Conservation (phyloP, 805 yeast species). For the Candida krabiensis region DNA sequence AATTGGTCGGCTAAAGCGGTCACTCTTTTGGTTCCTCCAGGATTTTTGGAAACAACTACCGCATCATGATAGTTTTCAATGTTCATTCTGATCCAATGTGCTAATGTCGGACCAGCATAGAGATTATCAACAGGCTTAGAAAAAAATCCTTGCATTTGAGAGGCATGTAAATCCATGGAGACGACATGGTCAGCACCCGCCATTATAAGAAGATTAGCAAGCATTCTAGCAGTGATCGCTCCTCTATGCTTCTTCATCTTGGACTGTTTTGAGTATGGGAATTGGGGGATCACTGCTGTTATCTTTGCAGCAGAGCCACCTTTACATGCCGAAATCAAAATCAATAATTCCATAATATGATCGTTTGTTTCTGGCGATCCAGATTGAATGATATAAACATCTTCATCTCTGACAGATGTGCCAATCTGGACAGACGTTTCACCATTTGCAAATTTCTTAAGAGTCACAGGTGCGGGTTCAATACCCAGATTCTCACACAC, state of each 20-base stretch:
- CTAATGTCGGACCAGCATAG: slow-evolving; percentile 94
- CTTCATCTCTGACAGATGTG: slow-evolving; percentile 94
- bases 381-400: slow-evolving; percentile 88
- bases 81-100: slow-evolving; percentile 92
- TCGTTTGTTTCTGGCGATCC: slow-evolving; percentile 89
- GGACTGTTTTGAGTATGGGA: slow-evolving; percentile 95
- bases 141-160: slow-evolving; percentile 99
- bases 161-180: slow-evolving; percentile 94
- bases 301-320: slow-evolving; percentile 98
- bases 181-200: slow-evolving; percentile 99
- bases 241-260: slow-evolving; percentile 99
- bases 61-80: slow-evolving; percentile 83
- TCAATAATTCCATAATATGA: slow-evolving; percentile 93
- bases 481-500: slow-evolving; percentile 92
- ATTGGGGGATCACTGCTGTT: slow-evolving; percentile 96
- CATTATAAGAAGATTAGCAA: slow-evolving; percentile 91
- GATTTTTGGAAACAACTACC: slow-evolving; percentile 97
- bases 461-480: slow-evolving; percentile 88
- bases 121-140: slow-evolving; percentile 95
- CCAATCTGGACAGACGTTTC: slow-evolving; percentile 97
- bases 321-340: slow-evolving; percentile 90
- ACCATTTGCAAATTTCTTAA: slow-evolving; percentile 93
- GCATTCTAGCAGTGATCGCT: slow-evolving; percentile 97
- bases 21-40: slow-evolving; percentile 98
- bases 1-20: slow-evolving; percentile 96